Evolutionary conservation across 257 asterid species (phyloP).

Genomic region (Rehmannia glutinosa): DNA sequence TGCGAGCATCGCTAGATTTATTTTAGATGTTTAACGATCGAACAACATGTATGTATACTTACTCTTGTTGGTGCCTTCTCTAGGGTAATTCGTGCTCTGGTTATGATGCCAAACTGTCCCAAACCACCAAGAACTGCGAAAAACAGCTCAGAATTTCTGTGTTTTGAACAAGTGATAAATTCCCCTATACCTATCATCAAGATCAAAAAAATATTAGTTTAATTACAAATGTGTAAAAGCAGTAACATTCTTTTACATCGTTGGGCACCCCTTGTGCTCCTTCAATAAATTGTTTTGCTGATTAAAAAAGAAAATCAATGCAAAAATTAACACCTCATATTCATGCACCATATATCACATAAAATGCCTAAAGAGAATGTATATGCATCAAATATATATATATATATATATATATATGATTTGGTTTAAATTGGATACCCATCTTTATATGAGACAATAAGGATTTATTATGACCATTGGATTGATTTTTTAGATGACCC

Average conservation of each 20-base stretch:
- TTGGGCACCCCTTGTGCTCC: too few species aligned
- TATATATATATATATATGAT: too few species aligned
- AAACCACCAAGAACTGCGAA: conserved; percentile 66
- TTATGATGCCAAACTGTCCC: conserved; percentile 75
- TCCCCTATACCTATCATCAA: conserved; percentile 50
- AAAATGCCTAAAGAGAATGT: too few species aligned
- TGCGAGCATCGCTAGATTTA: too few species aligned
- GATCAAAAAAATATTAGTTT: neutral
- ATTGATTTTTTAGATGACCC: too few species aligned
- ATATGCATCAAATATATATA: neutral
- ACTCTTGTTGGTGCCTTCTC: conserved; percentile 65
- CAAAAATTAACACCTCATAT: neutral
- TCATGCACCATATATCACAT: neutral
- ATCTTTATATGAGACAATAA: too few species aligned
- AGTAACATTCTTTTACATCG: too few species aligned
- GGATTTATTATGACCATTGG: too few species aligned
- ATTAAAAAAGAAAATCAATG: neutral
- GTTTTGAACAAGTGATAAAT: conserved; percentile 43
- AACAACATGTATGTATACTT: conserved; percentile 7
- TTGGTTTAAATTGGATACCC: too few species aligned
- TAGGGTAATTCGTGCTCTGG: conserved; percentile 61
- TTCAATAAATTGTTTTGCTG: too few species aligned
- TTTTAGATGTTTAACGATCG: too few species aligned
- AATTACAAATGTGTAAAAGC: too few species aligned
- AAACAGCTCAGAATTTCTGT: conserved; percentile 42